Evolutionary conservation across 1,139 yeast species (phyloP), one percentile per base, ranked within the genome.

Genomic region (Yamadazyma epiphylla): DNA sequence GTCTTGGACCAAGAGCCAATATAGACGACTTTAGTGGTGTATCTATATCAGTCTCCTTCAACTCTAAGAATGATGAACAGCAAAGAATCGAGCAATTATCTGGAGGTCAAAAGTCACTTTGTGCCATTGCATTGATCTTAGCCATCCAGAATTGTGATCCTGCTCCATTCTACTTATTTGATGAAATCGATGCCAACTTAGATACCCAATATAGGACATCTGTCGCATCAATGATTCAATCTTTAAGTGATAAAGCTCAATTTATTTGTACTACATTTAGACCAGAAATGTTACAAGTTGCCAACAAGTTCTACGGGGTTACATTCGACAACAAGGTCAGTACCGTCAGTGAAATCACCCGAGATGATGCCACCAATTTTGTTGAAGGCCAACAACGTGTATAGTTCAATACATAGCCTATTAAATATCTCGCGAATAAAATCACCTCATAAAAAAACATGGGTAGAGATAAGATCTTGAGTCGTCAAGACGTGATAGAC

Each of bases 111-210:
- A 91, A 91, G 52, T 85, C 97, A 0, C 64, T 91, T 13, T 89
- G 97, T 66, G 97, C 98, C 2, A 78, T 91, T 45, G 89, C 97
- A 0, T 70, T 91, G 30, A 89, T 91, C 41, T 70, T 91, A 38
- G 97, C 98, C 4, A 87, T 91, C 39, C 98, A 91, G 60, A 78
- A 74, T 51, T 86, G 94, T 44, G 97, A 91, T 46, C 97, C 97
- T 7, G 97, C 97, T 2, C 97, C 98, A 29, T 91, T 91, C 55
- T 91, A 91, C 52, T 61, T 91, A 32, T 88, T 91, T 57, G 98
- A 91, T 56, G 98, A 91, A 63, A 83, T 91, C 37, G 98, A 91
- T 60, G 96, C 97, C 6, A 91, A 91, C 44, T 68, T 91, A 38
- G 99, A 91, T 59, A 78, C 95, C 2, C 96, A 87, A 51, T 89